These are phyloP conservation scores for Albatrellus ellisii DNA, from an alignment of 768 basidiomycete species.

Conservation along the genomic window DNA sequence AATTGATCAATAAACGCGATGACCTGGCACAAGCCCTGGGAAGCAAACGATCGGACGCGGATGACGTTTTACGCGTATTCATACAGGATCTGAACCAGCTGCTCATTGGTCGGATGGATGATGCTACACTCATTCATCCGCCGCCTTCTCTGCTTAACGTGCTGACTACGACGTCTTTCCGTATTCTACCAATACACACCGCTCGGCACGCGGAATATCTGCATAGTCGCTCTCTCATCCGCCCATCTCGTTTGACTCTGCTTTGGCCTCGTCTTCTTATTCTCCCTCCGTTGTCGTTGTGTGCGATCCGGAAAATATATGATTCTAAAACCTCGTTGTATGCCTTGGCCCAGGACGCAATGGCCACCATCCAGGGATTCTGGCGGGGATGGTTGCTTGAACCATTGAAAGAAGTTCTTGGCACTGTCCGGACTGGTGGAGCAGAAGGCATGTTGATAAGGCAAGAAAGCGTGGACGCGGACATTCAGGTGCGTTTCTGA, in stretches of 20 bases:
- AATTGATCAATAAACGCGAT: constrained; percentile 41
- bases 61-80: constrained; percentile 7
- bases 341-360: constrained; percentile 42
- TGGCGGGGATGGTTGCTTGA: constrained; percentile 76
- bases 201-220: constrained; percentile 14
- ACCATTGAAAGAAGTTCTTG: constrained; percentile 68
- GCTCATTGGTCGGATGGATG: constrained; percentile 4
- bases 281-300: constrained; percentile 53
- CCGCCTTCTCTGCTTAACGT: constrained; percentile 1
- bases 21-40: constrained; percentile 24
- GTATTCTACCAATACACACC: constrained; percentile 11
- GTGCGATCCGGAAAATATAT: constrained; percentile 37
- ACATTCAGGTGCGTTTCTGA: constrained; percentile 50
- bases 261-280: constrained; percentile 77
- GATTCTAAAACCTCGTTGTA: constrained; percentile 44
- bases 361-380: constrained; percentile 61
- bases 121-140: constrained; percentile 1
- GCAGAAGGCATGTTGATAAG: constrained; percentile 67
- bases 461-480: constrained; percentile 71
- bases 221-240: constrained; percentile 30
- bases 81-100: constrained; percentile 6
- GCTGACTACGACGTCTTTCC: constrained; percentile 4
- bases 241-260: constrained; percentile 56
- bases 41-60: constrained; percentile 4
- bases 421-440: constrained; percentile 73